A percentile compares a stretch with the other conserved stretches of the same genome.
These are phyloP conservation scores for Talaromyces verruculosus DNA, from an alignment of 2,329 filamentous ascomycete genomes.

Conservation along the genomic window DNA sequence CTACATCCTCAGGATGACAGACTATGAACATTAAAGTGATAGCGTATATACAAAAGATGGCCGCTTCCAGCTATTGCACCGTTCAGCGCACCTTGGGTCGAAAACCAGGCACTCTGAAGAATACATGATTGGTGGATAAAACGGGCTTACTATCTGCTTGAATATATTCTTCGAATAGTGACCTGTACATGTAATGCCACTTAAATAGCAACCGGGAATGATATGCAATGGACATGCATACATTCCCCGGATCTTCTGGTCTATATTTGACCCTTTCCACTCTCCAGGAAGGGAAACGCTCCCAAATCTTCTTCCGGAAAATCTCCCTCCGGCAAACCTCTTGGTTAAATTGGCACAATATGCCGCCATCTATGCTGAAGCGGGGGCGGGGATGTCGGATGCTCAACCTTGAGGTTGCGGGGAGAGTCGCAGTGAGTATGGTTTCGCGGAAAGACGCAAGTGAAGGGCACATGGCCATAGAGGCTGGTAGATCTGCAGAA, in stretches of 20 bases:
- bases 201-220: not conserved
- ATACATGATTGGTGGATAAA: not conserved
- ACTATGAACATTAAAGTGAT: no score
- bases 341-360: not conserved
- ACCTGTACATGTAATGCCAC: not conserved
- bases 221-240: not conserved
- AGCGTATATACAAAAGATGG: no score
- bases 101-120: not conserved
- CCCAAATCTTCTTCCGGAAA: not conserved
- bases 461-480: not conserved
- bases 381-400: conserved; percentile 7
- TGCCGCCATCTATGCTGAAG: not conserved
- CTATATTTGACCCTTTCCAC: not conserved
- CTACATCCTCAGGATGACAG: no score
- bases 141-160: not conserved
- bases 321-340: not conserved
- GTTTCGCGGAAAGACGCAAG: not conserved
- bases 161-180: not conserved
- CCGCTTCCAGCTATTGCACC: no score
- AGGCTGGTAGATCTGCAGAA: not conserved
- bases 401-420: not conserved
- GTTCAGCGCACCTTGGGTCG: not conserved
- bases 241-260: not conserved
- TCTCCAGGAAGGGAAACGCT: not conserved
- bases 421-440: not conserved